These are phyloP conservation scores for Tinospora cordifolia DNA, from an alignment of 164 flowering plant species.

Conservation along the genomic window DNA sequence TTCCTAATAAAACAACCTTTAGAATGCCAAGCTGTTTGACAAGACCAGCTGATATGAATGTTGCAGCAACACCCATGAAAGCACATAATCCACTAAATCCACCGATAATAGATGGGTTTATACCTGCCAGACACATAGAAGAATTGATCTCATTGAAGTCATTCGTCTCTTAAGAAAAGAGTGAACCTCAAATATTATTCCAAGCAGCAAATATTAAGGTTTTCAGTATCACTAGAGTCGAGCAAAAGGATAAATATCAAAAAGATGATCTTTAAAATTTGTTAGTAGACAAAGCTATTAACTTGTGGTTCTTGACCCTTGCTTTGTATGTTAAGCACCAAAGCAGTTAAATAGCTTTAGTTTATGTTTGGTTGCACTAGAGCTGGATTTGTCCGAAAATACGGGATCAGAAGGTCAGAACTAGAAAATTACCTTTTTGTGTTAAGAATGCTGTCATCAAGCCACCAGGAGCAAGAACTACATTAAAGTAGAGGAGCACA, in stretches of 20 bases:
- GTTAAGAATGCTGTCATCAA: slow-evolving; percentile 96
- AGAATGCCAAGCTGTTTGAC: slow-evolving; percentile 74
- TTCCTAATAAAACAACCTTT: slow-evolving; percentile 46
- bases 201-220: background rate
- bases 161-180: background rate
- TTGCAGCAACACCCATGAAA: slow-evolving; percentile 95
- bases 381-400: background rate
- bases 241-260: background rate
- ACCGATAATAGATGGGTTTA: slow-evolving; percentile 84
- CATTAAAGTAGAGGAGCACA: slow-evolving; percentile 86
- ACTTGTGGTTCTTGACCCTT: background rate
- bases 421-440: slow-evolving; percentile 56
- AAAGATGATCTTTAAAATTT: background rate
- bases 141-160: background rate
- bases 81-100: slow-evolving; percentile 95
- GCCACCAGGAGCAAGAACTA: slow-evolving; percentile 87
- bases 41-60: slow-evolving; percentile 75
- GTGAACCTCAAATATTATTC: background rate
- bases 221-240: background rate
- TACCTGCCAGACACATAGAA: slow-evolving; percentile 38
- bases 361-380: background rate
- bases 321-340: background rate
- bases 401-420: background rate
- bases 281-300: background rate
- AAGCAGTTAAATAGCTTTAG: background rate